Base-by-base conservation (phyloP, 2,329 filamentous ascomycete species). In the Huntiella savannae region DNA sequence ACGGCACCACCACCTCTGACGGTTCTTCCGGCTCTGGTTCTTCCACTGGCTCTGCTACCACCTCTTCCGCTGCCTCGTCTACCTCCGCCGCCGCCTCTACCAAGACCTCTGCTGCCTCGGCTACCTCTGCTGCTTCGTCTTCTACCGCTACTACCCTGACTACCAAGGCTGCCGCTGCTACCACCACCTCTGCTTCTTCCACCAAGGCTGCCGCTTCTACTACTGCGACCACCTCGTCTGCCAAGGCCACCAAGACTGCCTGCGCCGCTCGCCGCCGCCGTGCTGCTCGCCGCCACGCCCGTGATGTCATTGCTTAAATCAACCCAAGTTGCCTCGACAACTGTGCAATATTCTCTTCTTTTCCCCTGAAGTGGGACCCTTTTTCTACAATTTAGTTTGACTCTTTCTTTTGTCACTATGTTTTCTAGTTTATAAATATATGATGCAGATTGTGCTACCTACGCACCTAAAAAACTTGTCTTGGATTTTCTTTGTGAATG, bases 1-100 rank as follows among this genome's bases (percentile, higher is more conserved):
- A 45, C 11, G n/a, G 54, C n/a, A 44, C 48, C 32, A 52, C 53
- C 47, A 45, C 51, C 35, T 39, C 52, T 22, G 43, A 13, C 7
- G 13, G 16, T 13, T 28, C 16, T 28, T 28, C 33, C 15, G 33
- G 43, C 17, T 45, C 43, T 12, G 54, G 55, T 1, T 51, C 55
- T 32, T 47, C 52, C 2, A 52, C 55, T 5, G 46, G 51, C 16
- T 49, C 53, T 16, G 41, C 48, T 44, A 19, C 34, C 16, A n/a
- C 19, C 11, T 36, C 45, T 34, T 35, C 45, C 19, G 38, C 11
- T 34, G 7, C 44, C 13, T 12, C 44, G 6, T 17, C 37, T 16
- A 15, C 11, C 16, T 22, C 44, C 15, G 7, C 36, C 22, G 37
- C 6, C 10, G 28, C 43, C 10, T 5, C 35, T 13, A 15, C 44